A percentile compares a stretch with the other conserved stretches of the same genome.
Evolutionary conservation across 169 alveolate species (phyloP).

Genomic region (Plasmodium gallinaceum): DNA sequence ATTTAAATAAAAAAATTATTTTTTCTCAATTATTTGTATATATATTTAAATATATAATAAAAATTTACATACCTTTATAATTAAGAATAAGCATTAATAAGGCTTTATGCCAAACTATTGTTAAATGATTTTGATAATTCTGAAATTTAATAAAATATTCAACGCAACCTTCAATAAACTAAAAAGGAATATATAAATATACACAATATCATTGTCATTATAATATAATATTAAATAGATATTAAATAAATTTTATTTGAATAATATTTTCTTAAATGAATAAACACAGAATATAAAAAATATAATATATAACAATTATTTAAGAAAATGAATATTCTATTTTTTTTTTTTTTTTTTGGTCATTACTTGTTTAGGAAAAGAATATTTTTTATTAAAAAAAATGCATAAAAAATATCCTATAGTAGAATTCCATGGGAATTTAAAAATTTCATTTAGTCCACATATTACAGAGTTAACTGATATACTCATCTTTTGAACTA

Average conservation of each 20-base stretch:
- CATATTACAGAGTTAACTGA: conserved; percentile 95
- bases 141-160: conserved; percentile 84
- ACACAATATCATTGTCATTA: neutral
- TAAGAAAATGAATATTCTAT: conserved; percentile 53
- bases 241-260: too few relatives aligned
- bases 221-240: too few relatives aligned
- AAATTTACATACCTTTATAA: conserved; percentile 89
- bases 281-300: neutral
- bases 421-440: conserved; percentile 90
- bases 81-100: conserved; percentile 90
- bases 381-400: conserved; percentile 93
- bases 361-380: conserved; percentile 93
- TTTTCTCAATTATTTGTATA: neutral
- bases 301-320: neutral
- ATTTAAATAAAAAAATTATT: conserved; percentile 19
- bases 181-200: neutral
- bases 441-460: conserved; percentile 92
- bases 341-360: conserved; percentile 61
- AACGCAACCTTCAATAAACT: conserved; percentile 82
- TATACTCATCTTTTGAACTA: conserved; percentile 91
- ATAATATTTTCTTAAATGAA: too few relatives aligned
- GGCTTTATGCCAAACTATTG: conserved; percentile 96
- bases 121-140: conserved; percentile 84
- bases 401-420: conserved; percentile 92
- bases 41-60: neutral